phyloP scores from a whole-genome alignment of 495 filamentous ascomycete genomes.

The Penicillium crystallinum region DNA sequence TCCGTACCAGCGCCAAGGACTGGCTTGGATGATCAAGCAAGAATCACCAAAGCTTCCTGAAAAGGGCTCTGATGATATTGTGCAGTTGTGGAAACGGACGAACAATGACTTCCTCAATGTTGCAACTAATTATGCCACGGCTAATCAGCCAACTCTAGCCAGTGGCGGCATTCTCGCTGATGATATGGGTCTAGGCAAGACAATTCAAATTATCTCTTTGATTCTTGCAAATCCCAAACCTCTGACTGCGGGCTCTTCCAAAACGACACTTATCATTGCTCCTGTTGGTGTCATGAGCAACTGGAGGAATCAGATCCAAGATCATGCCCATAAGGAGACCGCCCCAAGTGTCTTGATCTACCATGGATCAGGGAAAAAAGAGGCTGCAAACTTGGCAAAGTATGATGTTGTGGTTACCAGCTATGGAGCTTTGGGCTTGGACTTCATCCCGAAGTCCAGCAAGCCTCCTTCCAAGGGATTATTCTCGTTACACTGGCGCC shows the following conservation, averaged over 20 bases:
- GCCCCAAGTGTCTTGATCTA: constrained; percentile 66
- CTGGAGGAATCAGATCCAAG: constrained; percentile 76
- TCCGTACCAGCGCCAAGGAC: constrained; percentile 77
- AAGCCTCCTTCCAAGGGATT: constrained; percentile 40
- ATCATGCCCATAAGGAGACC: constrained; percentile 59
- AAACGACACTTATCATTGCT: constrained; percentile 72
- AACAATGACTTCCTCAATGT: constrained; percentile 61
- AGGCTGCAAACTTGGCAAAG: constrained; percentile 45
- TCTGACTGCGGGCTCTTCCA: constrained; percentile 32
- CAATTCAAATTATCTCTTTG: constrained; percentile 78
- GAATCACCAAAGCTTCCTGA: constrained; percentile 66
- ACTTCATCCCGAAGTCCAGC: constrained; percentile 35
- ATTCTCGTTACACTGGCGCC: constrained; percentile 68
- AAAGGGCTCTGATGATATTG: constrained; percentile 55
- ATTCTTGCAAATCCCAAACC: constrained; percentile 58
- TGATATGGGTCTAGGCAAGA: constrained; percentile 95
- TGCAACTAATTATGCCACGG: constrained; percentile 66
- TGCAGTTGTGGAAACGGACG: constrained; percentile 74
- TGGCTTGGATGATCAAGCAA: constrained; percentile 76
- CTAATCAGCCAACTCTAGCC: constrained; percentile 53
- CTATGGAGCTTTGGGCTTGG: constrained; percentile 58
- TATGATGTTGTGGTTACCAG: constrained; percentile 82
- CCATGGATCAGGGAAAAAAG: constrained; percentile 59
- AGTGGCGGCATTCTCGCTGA: constrained; percentile 86
- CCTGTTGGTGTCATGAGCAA: constrained; percentile 91